Base-by-base conservation (phyloP, 2,329 filamentous ascomycete genomes). In the Dryadomyces quercivorus region DNA sequence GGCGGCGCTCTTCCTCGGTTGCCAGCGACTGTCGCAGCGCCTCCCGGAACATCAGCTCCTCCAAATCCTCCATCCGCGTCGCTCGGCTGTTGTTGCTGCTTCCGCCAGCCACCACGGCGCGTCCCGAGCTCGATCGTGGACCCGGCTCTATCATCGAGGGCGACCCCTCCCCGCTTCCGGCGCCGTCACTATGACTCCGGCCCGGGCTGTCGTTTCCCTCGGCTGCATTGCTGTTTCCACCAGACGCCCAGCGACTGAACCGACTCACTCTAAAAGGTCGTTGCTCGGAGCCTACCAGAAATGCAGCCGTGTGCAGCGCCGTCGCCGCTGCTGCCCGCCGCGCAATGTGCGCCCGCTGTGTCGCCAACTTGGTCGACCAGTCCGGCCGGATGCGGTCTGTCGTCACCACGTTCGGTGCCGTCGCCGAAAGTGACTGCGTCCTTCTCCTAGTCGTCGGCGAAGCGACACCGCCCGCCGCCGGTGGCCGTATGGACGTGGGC, bases 21-120 rank as follows among this genome's bases (percentile, higher is more conserved):
- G 86, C 90, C n/a, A 98, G 74, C 50, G 90, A 95, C 34, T 95
- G 69, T 43, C 93, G 78, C 50, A 98, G 94, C 0, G 93, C 93
- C 67, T 98, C 93, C 76, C 93, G 89, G 75, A 97, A 90, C 93
- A 98, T 98, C 74, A 98, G 87, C 50, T 95, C 92, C 66, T 98
- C 93, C 0, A 97, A 76, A 61, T 97, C 91, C 21, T 94, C 88
- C 65, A 94, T 81, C 34, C 88, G 77, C 55, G 65, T 66, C 48
- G 75, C 68, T 56, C 73, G 63, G 54, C 62, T 47, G 58, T 60
- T 55, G 58, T 62, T n/a, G 5, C 34, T 88, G 77, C 55, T 65
- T 66, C 46, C 75, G 67, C 56, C 73, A 1, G 15, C 13, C 40
- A 31, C 40, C 46, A 55, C 62, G 51, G 43, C n/a, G 22, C 61